phyloP scores from a whole-genome alignment of 371 early-diverging fungal genomes.

The Mortierella sp. region DNA sequence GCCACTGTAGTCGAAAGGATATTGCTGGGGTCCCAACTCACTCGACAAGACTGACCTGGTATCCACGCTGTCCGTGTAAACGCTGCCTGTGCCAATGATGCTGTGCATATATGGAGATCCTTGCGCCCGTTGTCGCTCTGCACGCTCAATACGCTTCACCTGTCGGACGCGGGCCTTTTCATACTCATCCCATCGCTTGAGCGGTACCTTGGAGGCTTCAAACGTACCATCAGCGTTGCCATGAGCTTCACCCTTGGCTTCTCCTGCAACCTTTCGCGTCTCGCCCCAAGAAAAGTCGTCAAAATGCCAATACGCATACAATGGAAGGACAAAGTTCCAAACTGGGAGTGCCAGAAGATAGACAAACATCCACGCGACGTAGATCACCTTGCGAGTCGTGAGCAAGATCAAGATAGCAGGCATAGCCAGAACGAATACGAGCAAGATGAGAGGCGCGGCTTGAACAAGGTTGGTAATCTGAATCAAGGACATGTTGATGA shows the following conservation, averaged over 20 bases:
- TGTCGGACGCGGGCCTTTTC: constrained; percentile 78
- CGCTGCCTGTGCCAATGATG: constrained; percentile 11
- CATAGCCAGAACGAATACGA: constrained; percentile 78
- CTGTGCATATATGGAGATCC: constrained; percentile 33
- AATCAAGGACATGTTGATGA: constrained; percentile 59
- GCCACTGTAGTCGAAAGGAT: constrained; percentile 53
- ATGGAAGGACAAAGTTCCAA: constrained; percentile 95
- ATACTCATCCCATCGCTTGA: constrained; percentile 90
- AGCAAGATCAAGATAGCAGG: constrained; percentile 91
- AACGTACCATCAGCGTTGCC: constrained; percentile 80
- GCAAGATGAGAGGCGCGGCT: constrained; percentile 77
- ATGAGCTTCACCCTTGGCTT: constrained; percentile 84
- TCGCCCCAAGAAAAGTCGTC: constrained; percentile 99
- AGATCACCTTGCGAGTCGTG: constrained; percentile 89
- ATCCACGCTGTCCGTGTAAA: constrained; percentile 30
- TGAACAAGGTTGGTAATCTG: constrained; percentile 54
- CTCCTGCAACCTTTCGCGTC: constrained; percentile 91
- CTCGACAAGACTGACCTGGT: constrained; percentile 17
- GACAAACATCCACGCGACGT: constrained; percentile 91
- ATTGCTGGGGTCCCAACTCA: constrained; percentile 51
- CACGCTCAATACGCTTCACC: constrained; percentile 69
- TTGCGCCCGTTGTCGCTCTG: constrained; percentile 65
- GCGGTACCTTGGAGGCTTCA: constrained; percentile 77
- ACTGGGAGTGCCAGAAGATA: constrained; percentile 93
- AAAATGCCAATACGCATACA: constrained; percentile 99